Conservation (phyloP, 1,139 yeast genomes). For the Blastobotrys niveus region DNA sequence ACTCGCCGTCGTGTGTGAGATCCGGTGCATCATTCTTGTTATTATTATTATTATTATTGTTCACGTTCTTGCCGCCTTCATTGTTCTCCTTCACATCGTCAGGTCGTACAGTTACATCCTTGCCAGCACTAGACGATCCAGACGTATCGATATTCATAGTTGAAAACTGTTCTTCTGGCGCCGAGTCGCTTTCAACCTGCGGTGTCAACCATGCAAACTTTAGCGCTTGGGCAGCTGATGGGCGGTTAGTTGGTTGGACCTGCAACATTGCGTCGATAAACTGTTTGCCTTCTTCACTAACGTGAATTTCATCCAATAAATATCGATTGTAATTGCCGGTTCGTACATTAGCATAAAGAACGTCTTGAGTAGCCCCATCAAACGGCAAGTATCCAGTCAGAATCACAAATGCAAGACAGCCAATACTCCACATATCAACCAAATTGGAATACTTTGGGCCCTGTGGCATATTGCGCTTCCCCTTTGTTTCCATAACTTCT, state of each 20-base stretch:
- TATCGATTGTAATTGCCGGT: conserved; percentile 76
- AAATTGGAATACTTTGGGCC: conserved; percentile 60
- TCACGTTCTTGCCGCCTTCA: neutral
- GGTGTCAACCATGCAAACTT: conserved; percentile 54
- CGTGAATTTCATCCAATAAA: conserved; percentile 62
- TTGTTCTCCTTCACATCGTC: neutral
- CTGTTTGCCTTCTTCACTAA: conserved; percentile 58
- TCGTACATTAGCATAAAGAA: conserved; percentile 67
- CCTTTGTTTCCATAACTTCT: conserved; percentile 74
- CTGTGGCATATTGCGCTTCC: conserved; percentile 29
- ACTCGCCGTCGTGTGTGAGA: conserved; percentile 9
- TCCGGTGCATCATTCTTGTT: conserved; percentile 6
- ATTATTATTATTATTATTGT: neutral
- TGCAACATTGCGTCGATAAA: conserved; percentile 65
- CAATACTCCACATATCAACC: conserved; percentile 95
- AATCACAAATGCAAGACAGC: conserved; percentile 85
- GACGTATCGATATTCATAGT: conserved; percentile 10
- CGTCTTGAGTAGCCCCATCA: conserved; percentile 86
- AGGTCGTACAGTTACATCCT: conserved; percentile 4
- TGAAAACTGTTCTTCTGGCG: conserved; percentile 6
- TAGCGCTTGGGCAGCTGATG: conserved; percentile 68
- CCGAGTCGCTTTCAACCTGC: neutral
- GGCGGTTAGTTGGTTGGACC: conserved; percentile 65
- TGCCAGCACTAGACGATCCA: conserved; percentile 2
- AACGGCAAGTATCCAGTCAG: conserved; percentile 90